Conservation (phyloP, 2,329 filamentous ascomycete species). For the Erysiphe pulchra region DNA sequence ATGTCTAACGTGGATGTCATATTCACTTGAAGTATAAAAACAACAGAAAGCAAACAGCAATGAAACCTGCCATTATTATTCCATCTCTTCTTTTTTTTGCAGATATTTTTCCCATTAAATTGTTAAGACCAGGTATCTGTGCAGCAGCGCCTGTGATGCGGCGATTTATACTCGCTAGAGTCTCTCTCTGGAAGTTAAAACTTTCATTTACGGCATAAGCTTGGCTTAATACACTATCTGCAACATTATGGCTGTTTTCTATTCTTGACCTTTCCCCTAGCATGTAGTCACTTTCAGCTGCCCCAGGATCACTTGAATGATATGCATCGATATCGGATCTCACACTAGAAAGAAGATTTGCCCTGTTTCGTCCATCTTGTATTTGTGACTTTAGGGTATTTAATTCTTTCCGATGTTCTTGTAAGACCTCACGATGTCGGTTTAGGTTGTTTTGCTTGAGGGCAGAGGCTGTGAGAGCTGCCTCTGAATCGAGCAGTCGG, state of each 20-base stretch:
- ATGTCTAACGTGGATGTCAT: too few relatives aligned
- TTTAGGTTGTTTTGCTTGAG: slow-evolving; percentile 93
- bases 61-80: slow-evolving; percentile 74
- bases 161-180: slow-evolving; percentile 65
- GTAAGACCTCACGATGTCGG: slow-evolving; percentile 71
- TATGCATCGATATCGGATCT: slow-evolving; percentile 82
- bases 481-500: slow-evolving; percentile 81
- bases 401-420: slow-evolving; percentile 67
- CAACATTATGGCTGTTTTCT: slow-evolving; percentile 72
- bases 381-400: slow-evolving; percentile 48
- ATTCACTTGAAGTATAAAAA: slow-evolving; percentile 52
- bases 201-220: slow-evolving; percentile 91
- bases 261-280: slow-evolving; percentile 64
- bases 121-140: slow-evolving; percentile 81
- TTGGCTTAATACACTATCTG: slow-evolving; percentile 76
- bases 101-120: slow-evolving; percentile 74
- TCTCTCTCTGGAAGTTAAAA: slow-evolving; percentile 71
- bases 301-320: slow-evolving; percentile 53
- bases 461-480: slow-evolving; percentile 61
- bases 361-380: slow-evolving; percentile 54
- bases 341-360: slow-evolving; percentile 75
- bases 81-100: slow-evolving; percentile 87
- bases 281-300: slow-evolving; percentile 90
- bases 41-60: slow-evolving; percentile 74
- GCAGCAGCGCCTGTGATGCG: slow-evolving; percentile 74